Evolutionary conservation across 2,329 filamentous ascomycete genomes (phyloP).

Genomic region (Penicillium sp.): DNA sequence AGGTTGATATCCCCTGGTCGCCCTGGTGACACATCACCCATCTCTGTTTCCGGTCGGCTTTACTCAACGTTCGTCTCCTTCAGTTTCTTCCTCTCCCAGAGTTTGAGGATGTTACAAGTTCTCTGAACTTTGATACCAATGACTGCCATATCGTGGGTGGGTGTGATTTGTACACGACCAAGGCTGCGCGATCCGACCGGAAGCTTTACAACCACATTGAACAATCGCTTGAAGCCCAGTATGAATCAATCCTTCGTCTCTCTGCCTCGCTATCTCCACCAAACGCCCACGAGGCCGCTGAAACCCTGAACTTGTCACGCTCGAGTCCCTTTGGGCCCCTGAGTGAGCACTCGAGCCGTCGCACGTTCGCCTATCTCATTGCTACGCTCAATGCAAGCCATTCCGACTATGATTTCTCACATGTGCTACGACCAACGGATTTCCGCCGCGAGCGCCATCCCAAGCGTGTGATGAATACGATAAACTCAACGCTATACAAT

Average conservation of each 20-base stretch:
- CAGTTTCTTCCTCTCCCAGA: slow-evolving; percentile 90
- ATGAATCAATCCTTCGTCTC: slow-evolving; percentile 81
- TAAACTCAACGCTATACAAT: slow-evolving; percentile 85
- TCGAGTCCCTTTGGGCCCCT: slow-evolving; percentile 90
- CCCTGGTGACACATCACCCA: slow-evolving; percentile 4
- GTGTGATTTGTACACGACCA: slow-evolving; percentile 96
- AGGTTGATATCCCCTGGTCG: slow-evolving; percentile 7
- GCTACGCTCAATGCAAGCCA: slow-evolving; percentile 95
- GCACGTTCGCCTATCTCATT: slow-evolving; percentile 93
- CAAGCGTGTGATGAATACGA: slow-evolving; percentile 76
- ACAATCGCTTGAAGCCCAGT: slow-evolving; percentile 82
- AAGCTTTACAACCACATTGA: slow-evolving; percentile 97
- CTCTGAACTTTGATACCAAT: slow-evolving; percentile 91
- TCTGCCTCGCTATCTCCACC: slow-evolving; percentile 86
- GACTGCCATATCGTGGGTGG: slow-evolving; percentile 90
- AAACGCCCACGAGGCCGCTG: slow-evolving; percentile 67
- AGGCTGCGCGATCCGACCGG: slow-evolving; percentile 92
- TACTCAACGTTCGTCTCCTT: slow-evolving; percentile 16
- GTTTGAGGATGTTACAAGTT: slow-evolving; percentile 86
- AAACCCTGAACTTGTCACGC: slow-evolving; percentile 70
- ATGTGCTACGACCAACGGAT: slow-evolving; percentile 82
- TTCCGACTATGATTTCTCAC: slow-evolving; percentile 94
- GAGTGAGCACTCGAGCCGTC: slow-evolving; percentile 80
- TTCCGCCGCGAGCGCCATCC: slow-evolving; percentile 82
- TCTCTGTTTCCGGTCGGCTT: neutral